Base-by-base conservation (phyloP, 1,139 yeast genomes). In the Nakaseomyces sp. region DNA sequence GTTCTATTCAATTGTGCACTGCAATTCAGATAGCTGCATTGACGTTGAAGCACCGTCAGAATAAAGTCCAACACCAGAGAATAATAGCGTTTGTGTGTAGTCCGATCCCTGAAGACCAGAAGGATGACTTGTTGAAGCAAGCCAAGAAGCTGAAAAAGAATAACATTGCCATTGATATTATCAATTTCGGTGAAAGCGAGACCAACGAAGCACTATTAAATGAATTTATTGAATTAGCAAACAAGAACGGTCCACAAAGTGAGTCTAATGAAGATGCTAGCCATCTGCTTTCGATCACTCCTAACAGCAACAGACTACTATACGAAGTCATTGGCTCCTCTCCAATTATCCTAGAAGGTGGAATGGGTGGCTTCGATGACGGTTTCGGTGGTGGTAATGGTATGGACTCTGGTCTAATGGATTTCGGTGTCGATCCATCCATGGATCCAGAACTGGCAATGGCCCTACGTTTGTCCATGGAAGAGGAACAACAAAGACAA, bases 391-490 rank as follows among this genome's bases (percentile, higher is more conserved):
- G 46, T 16, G 46, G 45, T 5, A 17, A 37, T 19, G 41, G 26
- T 5, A 38, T 36, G 13, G 73, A 71, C 35, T 76, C 71, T 41
- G 73, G 69, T 43, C 68, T 69, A 47, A 72, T 72, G 62, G 81
- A 76, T 51, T 74, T 77, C 53, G 81, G 85, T 42, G 76, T 81
- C 32, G 97, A 91, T 65, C 94, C 96, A 24, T 80, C 81, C 53
- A 85, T 86, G 79, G 99, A 91, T 57, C 98, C 98, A 20, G 98
- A 93, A 65, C 77, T 91, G 60, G 98, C 97, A 1, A 74, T 91
- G 71, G 98, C 97, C 0, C 76, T 91, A 43, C 67, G 71, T 54
- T 45, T 68, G 43, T 68, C 72, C 0, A 56, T 68, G 59, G 71
- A 68, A 44, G 72, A 68, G 48, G 72, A 68, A 47, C 70, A 67